phyloP scores from a whole-genome alignment of 495 filamentous ascomycete genomes.

The Xylaria grammica region DNA sequence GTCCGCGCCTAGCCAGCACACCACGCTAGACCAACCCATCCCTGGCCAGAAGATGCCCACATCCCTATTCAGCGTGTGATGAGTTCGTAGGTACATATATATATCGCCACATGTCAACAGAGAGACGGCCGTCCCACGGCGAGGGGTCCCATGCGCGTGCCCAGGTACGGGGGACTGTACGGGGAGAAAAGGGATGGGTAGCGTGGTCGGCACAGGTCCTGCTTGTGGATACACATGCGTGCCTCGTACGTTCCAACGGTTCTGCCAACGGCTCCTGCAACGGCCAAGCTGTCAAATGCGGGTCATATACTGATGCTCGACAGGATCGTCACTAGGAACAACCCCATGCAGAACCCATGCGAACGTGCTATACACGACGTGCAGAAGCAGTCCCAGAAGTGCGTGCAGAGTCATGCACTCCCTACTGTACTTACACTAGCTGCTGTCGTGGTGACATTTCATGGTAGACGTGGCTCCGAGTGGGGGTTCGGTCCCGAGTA shows the following conservation, averaged over 20 bases:
- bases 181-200: conserved; percentile 3
- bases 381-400: no score
- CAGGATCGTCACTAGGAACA: conserved; percentile 14
- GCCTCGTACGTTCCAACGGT: neutral
- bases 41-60: no score
- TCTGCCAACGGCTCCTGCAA: no score
- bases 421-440: no score
- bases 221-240: neutral
- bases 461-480: no score
- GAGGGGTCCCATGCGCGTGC: neutral
- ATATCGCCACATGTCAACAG: neutral
- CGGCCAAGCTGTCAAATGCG: conserved; percentile 16
- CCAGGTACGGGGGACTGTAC: neutral
- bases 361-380: neutral
- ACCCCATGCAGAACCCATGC: neutral
- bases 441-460: no score
- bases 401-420: no score
- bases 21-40: no score
- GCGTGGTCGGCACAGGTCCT: conserved; percentile 1
- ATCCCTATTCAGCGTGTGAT: no score
- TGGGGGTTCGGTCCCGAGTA: no score
- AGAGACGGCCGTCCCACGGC: neutral
- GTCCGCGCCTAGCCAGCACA: no score
- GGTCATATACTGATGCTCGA: neutral
- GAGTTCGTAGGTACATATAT: no score